phyloP scores from a whole-genome alignment of 1,139 yeast genomes.

The Taphrina populina region DNA sequence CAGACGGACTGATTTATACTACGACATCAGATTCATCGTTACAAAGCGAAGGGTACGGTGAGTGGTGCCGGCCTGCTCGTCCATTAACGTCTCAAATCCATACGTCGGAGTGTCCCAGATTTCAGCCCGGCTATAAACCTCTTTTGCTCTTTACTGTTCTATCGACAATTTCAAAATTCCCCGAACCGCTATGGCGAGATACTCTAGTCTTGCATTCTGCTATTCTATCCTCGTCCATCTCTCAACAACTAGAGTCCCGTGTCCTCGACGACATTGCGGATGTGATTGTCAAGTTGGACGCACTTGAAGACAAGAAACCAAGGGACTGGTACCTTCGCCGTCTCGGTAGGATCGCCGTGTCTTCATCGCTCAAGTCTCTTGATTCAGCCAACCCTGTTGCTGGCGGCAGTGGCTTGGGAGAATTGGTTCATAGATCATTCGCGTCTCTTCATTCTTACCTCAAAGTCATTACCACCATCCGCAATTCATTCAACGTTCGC shows the following conservation, averaged over 20 bases:
- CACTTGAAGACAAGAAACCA: conserved; percentile 2
- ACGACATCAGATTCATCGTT: background rate
- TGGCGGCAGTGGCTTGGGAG: background rate
- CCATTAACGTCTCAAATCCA: background rate
- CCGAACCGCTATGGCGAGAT: conserved; percentile 13
- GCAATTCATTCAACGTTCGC: conserved; percentile 2
- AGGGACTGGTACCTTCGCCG: conserved; percentile 18
- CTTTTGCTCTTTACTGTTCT: conserved; percentile 3
- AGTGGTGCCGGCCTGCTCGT: conserved; percentile 5
- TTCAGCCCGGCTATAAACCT: conserved; percentile 1
- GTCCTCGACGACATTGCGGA: background rate
- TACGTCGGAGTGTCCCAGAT: background rate
- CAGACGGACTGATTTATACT: conserved; percentile 18
- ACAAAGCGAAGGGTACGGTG: background rate
- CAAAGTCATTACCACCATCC: background rate
- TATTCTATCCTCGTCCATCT: conserved; percentile 11
- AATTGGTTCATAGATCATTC: conserved; percentile 16
- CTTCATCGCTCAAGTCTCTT: background rate
- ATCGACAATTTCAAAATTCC: conserved; percentile 4
- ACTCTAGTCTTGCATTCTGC: conserved; percentile 18
- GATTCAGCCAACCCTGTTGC: background rate
- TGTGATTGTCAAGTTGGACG: background rate
- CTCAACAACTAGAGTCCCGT: conserved; percentile 3
- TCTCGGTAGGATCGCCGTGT: conserved; percentile 21
- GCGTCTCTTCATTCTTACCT: conserved; percentile 14